Conservation (phyloP, 257 asterid species). For the Fraxinus quadrangulata region DNA sequence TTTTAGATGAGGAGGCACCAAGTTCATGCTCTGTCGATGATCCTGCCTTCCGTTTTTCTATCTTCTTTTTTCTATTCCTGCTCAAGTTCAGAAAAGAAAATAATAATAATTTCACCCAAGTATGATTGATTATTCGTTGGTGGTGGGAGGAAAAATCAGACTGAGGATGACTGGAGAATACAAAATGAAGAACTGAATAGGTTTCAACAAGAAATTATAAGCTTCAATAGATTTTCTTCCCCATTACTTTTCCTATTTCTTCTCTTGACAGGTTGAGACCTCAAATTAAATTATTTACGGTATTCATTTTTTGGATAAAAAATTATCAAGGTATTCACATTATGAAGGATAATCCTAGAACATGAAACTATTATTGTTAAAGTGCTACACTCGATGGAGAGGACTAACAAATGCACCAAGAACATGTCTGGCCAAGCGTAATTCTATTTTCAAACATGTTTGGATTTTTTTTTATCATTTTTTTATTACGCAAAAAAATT, state of each 20-base stretch:
- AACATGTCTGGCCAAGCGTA: not conserved
- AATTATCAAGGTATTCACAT: not conserved
- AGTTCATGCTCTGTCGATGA: constrained; percentile 19
- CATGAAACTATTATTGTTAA: not conserved
- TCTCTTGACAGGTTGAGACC: not conserved
- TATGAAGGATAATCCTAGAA: not conserved
- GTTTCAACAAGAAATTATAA: not conserved
- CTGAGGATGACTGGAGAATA: not conserved
- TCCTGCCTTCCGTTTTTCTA: constrained; percentile 30
- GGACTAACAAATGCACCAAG: not conserved
- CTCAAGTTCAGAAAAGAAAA: constrained; percentile 10
- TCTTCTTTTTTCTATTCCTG: constrained; percentile 43
- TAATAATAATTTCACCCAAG: not conserved
- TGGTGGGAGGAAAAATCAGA: not conserved
- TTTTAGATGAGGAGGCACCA: constrained; percentile 36
- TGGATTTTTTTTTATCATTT: too few species aligned
- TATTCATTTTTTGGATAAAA: too few species aligned
- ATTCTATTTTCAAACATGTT: too few species aligned
- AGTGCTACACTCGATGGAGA: not conserved
- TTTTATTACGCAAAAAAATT: too few species aligned
- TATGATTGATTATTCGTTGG: not conserved
- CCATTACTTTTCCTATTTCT: not conserved
- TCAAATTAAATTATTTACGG: not conserved
- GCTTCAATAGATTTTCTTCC: not conserved
- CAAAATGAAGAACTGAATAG: not conserved